Evolutionary conservation across 257 asterid genomes (phyloP), one percentile per base, ranked within the genome.

Genomic region (Jaltomata sinuosa): DNA sequence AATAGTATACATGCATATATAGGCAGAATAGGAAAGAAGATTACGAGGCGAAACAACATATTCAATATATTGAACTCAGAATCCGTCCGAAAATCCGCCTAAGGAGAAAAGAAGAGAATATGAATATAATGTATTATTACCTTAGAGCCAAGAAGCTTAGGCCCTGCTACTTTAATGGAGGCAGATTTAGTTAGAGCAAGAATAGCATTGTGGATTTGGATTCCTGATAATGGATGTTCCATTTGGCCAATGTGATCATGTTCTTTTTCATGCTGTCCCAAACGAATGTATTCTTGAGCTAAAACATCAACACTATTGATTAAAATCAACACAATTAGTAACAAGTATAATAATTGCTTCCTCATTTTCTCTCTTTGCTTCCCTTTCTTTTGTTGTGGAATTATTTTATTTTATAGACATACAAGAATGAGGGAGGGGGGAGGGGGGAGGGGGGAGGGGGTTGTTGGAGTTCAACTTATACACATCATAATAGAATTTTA

Each of bases 181-280:
- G 86, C 90, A 7, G 87, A 86, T 18, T 80, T 72, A 12, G 82
- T 80, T 0, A 89, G 72, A 49, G 93, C 89, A 81, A 81, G 69
- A 80, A 85, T 55, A 21, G 84, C 59, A 53, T 90, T 86, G 55
- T 90, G 90, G 32, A 91, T 85, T 8, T 90, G 88, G 29, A 90
- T 87, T 57, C 87, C 85, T 1, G 93, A 83, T 61, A 90, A 80
- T 25, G 94, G 91, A 22, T 91, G 92, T 31, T 90, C 94, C 12
- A 89, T 91, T 55, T 55, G 64, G 64, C 3, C 71, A 79, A 85
- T 21, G 54, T 45, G 81, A 55, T 55, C 49, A 34, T 31, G 11
- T 32, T 12, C n/a, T n/a, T n/a, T n/a, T n/a, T n/a, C 83, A 3
- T 55, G 53, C 0, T 1, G 4, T 36, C 31, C 52, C 50, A 69